A percentile compares a stretch with the other conserved stretches of the same genome.
These are phyloP conservation scores for Diaporthe caulivora DNA, from an alignment of 2,329 filamentous ascomycete genomes.

Conservation along the genomic window DNA sequence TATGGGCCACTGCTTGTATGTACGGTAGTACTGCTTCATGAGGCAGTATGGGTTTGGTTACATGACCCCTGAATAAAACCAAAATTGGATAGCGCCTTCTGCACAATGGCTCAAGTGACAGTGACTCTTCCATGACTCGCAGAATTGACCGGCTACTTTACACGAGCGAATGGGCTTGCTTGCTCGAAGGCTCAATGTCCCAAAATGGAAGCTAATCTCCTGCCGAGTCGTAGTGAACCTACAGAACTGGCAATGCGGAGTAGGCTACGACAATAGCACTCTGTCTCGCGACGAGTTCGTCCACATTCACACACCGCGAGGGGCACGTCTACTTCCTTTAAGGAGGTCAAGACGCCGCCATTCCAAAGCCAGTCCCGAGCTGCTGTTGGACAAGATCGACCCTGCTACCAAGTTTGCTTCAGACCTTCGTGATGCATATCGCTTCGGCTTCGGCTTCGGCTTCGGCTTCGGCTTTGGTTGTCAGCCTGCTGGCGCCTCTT, in stretches of 20 bases:
- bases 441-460: background rate
- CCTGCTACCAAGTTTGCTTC: background rate
- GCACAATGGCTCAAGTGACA: background rate
- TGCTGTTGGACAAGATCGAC: background rate
- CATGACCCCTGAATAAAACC: background rate
- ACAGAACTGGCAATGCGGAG: slow-evolving; percentile 2
- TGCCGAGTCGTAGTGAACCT: background rate
- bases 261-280: background rate
- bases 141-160: background rate
- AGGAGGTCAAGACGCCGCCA: background rate
- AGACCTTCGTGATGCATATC: background rate
- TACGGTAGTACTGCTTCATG: background rate
- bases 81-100: background rate
- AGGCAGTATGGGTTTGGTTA: background rate
- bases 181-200: background rate
- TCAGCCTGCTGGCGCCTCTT: slow-evolving; percentile 5
- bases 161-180: background rate
- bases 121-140: background rate
- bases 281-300: background rate
- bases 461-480: background rate
- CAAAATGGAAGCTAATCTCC: slow-evolving; percentile 3
- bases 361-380: background rate
- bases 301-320: background rate
- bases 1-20: no score
- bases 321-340: background rate